Conservation (phyloP, 73 alveolate species). For the Breviolum minutum region DNA sequence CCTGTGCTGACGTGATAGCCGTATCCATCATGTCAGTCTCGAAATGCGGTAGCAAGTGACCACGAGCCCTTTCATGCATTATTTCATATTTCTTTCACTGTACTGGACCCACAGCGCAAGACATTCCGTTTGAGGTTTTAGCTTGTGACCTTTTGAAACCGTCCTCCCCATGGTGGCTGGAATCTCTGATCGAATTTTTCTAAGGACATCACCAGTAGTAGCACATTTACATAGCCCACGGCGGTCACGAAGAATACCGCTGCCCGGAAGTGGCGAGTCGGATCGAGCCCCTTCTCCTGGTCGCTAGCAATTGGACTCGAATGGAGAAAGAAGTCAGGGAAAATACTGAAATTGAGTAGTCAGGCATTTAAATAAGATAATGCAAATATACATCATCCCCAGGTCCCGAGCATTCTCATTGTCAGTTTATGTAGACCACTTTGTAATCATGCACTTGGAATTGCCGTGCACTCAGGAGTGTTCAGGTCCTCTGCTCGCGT, state of each 20-base stretch:
- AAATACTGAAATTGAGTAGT: not conserved
- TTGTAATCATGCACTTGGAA: no score
- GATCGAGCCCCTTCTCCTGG: slow-evolving; percentile 48
- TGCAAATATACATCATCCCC: no score
- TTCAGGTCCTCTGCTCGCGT: slow-evolving; percentile 20
- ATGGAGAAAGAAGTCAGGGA: not conserved
- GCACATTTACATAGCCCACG: slow-evolving; percentile 3
- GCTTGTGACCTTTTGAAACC: not conserved
- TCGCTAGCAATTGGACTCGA: not conserved
- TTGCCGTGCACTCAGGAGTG: not conserved
- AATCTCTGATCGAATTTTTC: no score
- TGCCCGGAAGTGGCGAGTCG: slow-evolving; percentile 38
- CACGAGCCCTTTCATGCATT: not conserved
- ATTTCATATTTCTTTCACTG: not conserved
- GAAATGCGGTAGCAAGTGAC: not conserved
- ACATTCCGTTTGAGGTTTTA: not conserved
- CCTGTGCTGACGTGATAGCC: not conserved
- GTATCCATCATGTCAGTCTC: no score
- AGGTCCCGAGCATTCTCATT: no score
- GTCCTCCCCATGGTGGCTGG: not conserved
- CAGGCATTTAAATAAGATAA: no score
- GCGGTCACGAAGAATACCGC: slow-evolving; percentile 34
- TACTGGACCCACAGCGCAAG: not conserved
- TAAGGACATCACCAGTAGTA: not conserved
- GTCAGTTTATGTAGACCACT: no score